phyloP scores from a whole-genome alignment of 805 yeast species.

The Lipomyces starkeyi region DNA sequence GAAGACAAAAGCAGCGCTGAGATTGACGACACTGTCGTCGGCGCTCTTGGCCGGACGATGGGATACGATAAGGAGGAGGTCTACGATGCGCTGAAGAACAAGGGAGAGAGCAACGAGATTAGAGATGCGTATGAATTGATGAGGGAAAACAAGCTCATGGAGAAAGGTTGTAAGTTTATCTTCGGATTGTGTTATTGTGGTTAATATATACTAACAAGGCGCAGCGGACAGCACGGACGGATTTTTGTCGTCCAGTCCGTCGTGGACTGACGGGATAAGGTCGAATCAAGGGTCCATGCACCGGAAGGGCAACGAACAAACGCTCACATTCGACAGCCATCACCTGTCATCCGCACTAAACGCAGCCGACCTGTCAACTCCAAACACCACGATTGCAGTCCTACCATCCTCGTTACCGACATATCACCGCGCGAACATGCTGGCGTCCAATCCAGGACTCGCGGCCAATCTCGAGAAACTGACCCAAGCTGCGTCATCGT shows the following conservation, averaged over 20 bases:
- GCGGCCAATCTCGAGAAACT: conserved; percentile 48
- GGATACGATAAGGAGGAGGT: conserved; percentile 89
- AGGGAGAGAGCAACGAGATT: conserved; percentile 66
- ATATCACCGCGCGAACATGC: conserved; percentile 91
- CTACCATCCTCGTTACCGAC: conserved; percentile 93
- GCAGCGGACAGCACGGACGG: conserved; percentile 51
- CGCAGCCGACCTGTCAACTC: conserved; percentile 49
- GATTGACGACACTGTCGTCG: conserved; percentile 76
- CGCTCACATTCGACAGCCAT: conserved; percentile 49
- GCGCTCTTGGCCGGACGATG: conserved; percentile 78
- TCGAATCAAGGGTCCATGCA: conserved; percentile 30
- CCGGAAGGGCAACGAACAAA: conserved; percentile 46
- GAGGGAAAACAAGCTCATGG: conserved; percentile 75
- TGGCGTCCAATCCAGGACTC: conserved; percentile 38
- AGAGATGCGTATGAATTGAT: conserved; percentile 84
- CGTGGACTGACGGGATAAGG: conserved; percentile 44
- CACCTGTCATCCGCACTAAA: conserved; percentile 47
- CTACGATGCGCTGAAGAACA: conserved; percentile 64
- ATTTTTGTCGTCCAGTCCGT: conserved; percentile 64
- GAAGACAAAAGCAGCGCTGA: conserved; percentile 51
- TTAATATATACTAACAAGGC: neutral
- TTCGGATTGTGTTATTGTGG: neutral
- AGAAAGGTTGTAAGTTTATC: conserved; percentile 56
- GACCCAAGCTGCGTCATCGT: conserved; percentile 49
- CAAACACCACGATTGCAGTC: conserved; percentile 85